Conservation (phyloP, 495 filamentous ascomycete genomes). For the Bacidia rubella region DNA sequence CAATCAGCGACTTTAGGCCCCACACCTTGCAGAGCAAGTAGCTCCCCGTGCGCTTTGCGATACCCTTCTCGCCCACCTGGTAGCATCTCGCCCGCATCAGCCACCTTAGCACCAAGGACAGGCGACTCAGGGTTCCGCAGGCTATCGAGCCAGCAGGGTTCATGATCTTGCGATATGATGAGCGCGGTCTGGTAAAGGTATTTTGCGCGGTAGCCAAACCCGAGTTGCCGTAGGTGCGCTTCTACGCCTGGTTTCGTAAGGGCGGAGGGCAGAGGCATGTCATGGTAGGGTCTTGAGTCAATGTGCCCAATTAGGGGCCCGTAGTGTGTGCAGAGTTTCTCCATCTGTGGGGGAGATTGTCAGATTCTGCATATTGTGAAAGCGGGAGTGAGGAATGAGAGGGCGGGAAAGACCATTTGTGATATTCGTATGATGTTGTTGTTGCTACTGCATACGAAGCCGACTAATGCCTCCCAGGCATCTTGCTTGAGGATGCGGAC, state of each 20-base stretch:
- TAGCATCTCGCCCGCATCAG: conserved; percentile 35
- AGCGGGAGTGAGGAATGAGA: background rate
- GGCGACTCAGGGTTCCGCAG: conserved; percentile 67
- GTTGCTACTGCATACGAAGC: conserved; percentile 97
- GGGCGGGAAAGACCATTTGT: conserved; percentile 52
- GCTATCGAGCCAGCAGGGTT: conserved; percentile 59
- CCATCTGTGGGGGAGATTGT: conserved; percentile 30
- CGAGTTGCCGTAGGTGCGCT: conserved; percentile 59
- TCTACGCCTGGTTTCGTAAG: conserved; percentile 61
- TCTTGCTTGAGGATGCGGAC: conserved; percentile 93
- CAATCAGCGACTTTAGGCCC: conserved; percentile 97
- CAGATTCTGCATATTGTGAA: background rate
- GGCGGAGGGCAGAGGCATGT: conserved; percentile 66
- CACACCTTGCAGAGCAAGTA: conserved; percentile 70
- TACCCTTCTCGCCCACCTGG: conserved; percentile 56
- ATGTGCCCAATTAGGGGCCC: conserved; percentile 62
- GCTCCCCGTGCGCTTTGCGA: conserved; percentile 63
- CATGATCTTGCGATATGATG: conserved; percentile 51
- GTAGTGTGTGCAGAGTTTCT: conserved; percentile 80
- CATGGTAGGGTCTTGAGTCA: conserved; percentile 60
- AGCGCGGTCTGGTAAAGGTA: conserved; percentile 78
- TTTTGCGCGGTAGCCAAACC: conserved; percentile 89
- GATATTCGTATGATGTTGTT: conserved; percentile 94
- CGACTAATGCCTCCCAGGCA: conserved; percentile 86
- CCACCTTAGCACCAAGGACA: conserved; percentile 33